phyloP scores from a whole-genome alignment of 257 asterid genomes.

The Primulina tabacum region DNA sequence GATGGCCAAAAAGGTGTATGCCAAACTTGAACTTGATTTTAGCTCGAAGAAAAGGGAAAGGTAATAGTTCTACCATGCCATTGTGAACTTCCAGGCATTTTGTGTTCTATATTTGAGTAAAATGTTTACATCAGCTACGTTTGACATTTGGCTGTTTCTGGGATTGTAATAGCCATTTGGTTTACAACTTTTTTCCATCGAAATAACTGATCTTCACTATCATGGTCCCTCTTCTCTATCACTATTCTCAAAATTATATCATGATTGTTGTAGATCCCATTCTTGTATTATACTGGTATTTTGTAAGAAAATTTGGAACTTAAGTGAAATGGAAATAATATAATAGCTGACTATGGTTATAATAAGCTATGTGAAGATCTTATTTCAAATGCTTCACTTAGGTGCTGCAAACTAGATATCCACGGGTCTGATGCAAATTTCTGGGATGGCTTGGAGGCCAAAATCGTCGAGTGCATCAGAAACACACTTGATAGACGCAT shows the following conservation, averaged over 20 bases:
- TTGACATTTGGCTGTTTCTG: slow-evolving; percentile 11
- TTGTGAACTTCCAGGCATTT: slow-evolving; percentile 11
- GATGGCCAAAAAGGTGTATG: slow-evolving; percentile 93
- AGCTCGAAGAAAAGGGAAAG: slow-evolving; percentile 97
- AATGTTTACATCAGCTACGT: slow-evolving; percentile 9
- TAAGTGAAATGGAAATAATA: slow-evolving; percentile 3
- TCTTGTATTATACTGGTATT: slow-evolving; percentile 15
- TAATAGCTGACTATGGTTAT: slow-evolving; percentile 11
- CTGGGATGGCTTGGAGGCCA: slow-evolving; percentile 92
- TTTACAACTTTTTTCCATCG: neutral
- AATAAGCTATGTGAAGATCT: slow-evolving; percentile 18
- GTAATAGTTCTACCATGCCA: slow-evolving; percentile 36
- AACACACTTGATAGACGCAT: slow-evolving; percentile 90
- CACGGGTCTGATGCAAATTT: slow-evolving; percentile 81
- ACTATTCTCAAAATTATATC: neutral
- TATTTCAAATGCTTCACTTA: slow-evolving; percentile 35
- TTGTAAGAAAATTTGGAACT: neutral
- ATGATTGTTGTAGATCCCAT: slow-evolving; percentile 8
- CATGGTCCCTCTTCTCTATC: neutral
- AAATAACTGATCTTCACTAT: neutral
- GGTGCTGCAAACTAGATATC: slow-evolving; percentile 94
- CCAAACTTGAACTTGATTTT: slow-evolving; percentile 93
- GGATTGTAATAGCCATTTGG: slow-evolving; percentile 12
- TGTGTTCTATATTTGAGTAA: slow-evolving; percentile 9
- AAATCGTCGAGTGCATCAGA: slow-evolving; percentile 80